Evolutionary conservation across 23 red algal species (phyloP).

Genomic region (Cyanidioschyzon merolae): DNA sequence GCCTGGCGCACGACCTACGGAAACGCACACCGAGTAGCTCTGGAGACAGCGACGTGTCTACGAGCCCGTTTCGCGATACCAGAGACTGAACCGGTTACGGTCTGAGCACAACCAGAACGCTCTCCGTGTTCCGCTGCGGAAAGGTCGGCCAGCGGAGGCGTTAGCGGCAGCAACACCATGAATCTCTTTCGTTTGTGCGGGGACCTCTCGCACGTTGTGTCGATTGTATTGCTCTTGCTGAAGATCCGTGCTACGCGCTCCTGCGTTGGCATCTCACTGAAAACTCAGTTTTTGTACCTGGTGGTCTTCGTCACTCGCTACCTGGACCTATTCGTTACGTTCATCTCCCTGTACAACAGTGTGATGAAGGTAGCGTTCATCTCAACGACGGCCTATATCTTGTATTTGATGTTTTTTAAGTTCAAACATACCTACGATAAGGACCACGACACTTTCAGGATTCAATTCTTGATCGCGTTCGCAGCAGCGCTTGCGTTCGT

Average conservation of each 20-base stretch:
- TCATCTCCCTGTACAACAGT: slow-evolving; percentile 88
- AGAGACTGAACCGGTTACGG: too few species aligned
- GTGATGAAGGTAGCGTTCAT: slow-evolving; percentile 97
- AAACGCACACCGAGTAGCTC: too few species aligned
- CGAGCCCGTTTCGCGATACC: too few species aligned
- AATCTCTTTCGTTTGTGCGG: slow-evolving; percentile 90
- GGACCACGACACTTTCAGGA: slow-evolving; percentile 80
- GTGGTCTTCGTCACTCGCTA: slow-evolving; percentile 87
- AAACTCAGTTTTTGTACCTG: slow-evolving; percentile 76
- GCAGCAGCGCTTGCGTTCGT: slow-evolving; percentile 53
- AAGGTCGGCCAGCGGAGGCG: too few species aligned
- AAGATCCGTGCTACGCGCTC: slow-evolving; percentile 42
- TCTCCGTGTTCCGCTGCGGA: too few species aligned
- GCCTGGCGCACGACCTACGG: too few species aligned
- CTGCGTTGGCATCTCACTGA: slow-evolving; percentile 47
- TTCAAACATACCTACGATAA: slow-evolving; percentile 94
- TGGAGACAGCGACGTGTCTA: too few species aligned
- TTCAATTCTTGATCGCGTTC: slow-evolving; percentile 43
- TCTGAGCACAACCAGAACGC: too few species aligned
- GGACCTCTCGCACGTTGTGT: slow-evolving; percentile 75
- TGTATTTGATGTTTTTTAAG: slow-evolving; percentile 74
- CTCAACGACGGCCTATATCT: slow-evolving; percentile 58
- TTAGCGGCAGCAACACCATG: slow-evolving; percentile 27
- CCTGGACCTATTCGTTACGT: slow-evolving; percentile 78
- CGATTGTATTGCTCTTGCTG: slow-evolving; percentile 71